Evolutionary conservation across 2,329 filamentous ascomycete species (phyloP).

Genomic region (Trichoderma harzianum): DNA sequence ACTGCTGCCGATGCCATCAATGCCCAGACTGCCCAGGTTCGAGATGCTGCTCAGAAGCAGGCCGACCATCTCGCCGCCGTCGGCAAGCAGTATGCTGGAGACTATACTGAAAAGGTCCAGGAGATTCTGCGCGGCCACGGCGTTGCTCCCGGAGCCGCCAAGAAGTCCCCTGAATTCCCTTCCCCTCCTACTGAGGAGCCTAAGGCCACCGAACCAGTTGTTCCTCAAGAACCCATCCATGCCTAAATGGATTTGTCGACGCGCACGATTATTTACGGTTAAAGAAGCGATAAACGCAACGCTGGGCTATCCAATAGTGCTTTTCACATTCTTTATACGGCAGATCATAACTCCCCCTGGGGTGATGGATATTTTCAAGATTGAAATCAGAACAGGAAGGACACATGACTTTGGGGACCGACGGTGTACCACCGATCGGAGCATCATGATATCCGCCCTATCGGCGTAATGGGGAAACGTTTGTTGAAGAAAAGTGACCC

Average conservation of each 20-base stretch:
- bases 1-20: constrained; percentile 56
- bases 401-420: not conserved
- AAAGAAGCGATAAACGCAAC: constrained; percentile 23
- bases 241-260: constrained; percentile 26
- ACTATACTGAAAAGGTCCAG: constrained; percentile 67
- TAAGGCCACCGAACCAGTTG: constrained; percentile 25
- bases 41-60: constrained; percentile 60
- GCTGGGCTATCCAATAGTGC: constrained; percentile 27
- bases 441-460: constrained; percentile 11
- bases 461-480: not conserved
- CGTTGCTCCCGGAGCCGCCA: constrained; percentile 39
- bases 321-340: constrained; percentile 29
- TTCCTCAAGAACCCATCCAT: constrained; percentile 30
- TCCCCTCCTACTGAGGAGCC: constrained; percentile 38
- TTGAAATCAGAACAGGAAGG: not conserved
- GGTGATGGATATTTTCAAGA: constrained; percentile 20
- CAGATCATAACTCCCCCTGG: constrained; percentile 23
- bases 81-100: constrained; percentile 65
- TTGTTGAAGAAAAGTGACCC: not conserved
- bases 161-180: constrained; percentile 39
- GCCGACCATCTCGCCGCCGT: constrained; percentile 59
- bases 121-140: constrained; percentile 54
- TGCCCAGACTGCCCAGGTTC: constrained; percentile 61
- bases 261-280: not conserved
- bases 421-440: not conserved